Evolutionary conservation across 2,329 filamentous ascomycete genomes (phyloP).

Genomic region (Exutisphaerella laricina): DNA sequence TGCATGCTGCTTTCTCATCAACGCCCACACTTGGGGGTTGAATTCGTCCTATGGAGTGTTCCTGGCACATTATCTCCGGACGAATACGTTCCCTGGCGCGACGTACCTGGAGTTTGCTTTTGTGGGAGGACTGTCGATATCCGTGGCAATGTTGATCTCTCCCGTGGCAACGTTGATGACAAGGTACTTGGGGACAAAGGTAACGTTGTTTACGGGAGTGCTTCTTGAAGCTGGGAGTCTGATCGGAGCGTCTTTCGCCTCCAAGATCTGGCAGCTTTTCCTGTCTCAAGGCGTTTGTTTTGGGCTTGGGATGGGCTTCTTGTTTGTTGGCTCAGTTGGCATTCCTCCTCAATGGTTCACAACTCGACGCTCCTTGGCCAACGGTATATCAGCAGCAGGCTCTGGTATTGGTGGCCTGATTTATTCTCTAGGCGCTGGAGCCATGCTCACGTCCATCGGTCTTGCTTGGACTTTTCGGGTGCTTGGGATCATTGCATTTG

Average conservation of each 20-base stretch:
- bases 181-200: conserved; percentile 57
- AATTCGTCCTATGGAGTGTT: conserved; percentile 62
- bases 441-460: conserved; percentile 61
- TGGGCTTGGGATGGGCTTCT: conserved; percentile 71
- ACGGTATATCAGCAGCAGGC: conserved; percentile 62
- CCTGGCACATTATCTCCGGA: conserved; percentile 67
- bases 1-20: conserved; percentile 31
- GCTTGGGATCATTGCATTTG: conserved; percentile 57
- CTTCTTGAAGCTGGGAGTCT: conserved; percentile 59
- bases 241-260: conserved; percentile 64
- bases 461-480: conserved; percentile 63
- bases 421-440: conserved; percentile 62
- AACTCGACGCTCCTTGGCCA: conserved; percentile 62
- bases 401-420: conserved; percentile 68
- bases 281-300: conserved; percentile 70
- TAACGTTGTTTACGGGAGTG: conserved; percentile 59
- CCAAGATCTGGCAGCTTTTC: conserved; percentile 67
- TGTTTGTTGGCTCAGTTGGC: conserved; percentile 64
- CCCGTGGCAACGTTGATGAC: conserved; percentile 61
- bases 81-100: conserved; percentile 57
- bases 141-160: conserved; percentile 60
- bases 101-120: conserved; percentile 67
- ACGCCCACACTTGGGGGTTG: conserved; percentile 39
- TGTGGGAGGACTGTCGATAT: conserved; percentile 65
- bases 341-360: conserved; percentile 71